Base-by-base conservation (phyloP, 257 asterid genomes). In the Gynochthodes officinalis region DNA sequence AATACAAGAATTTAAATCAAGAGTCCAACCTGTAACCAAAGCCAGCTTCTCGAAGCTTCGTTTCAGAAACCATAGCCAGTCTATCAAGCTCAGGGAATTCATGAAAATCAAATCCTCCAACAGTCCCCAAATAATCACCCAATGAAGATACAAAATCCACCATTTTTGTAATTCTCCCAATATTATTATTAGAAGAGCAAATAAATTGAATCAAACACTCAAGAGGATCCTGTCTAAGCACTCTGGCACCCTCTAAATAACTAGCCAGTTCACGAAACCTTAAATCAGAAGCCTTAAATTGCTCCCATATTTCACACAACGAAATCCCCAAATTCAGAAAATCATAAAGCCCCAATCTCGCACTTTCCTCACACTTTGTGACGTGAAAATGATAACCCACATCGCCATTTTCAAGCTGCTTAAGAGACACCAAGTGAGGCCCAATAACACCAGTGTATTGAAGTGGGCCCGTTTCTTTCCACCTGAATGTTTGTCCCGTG, bases 401-500 rank as follows among this genome's bases (percentile, higher is more conserved):
- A 25, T 83, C 84, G 75, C 83, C 77, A 80, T 81, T 84, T 28
- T 83, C 87, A 42, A 88, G 88, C 57, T 94, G 97, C 67, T 87
- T 89, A 62, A 91, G 86, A 75, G 97, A 91, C 71, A 91, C 80
- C 75, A 94, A 82, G 82, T 94, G 87, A 64, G 88, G 77, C 70
- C 96, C 94, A 14, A 94, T 70, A 16, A 89, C 82, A 19, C 99
- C 97, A 5, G 98, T 91, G 82, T 75, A 94, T 67, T 89, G 96
- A 27, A 76, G 70, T 7, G 90, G 85, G 48, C 90, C 96, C 23
- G 99, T 91, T 64, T 85, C 82, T 81, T 79, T 94, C 97, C 96
- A 94, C 76, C 95, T 85, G 89, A 94, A 94, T 3, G 96, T 91
- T 78, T 91, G 99, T 50, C 99, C 99, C 11, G 99, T 94, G 67